Conservation (phyloP, 768 basidiomycete genomes). For the Phaffia australis region DNA sequence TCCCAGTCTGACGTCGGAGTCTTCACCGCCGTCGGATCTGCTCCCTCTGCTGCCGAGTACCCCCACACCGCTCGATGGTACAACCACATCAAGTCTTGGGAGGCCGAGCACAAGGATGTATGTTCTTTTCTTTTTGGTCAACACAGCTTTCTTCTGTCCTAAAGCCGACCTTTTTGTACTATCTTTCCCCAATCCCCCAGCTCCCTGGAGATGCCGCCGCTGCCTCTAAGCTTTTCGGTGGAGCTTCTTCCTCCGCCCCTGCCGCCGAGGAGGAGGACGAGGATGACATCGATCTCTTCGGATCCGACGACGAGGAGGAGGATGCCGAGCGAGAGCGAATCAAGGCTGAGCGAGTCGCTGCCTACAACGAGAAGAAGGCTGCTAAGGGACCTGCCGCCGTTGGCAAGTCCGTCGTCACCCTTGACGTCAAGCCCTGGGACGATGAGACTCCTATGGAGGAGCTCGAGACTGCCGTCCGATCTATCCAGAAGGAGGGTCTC, state of each 20-base stretch:
- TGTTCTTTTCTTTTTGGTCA: neutral
- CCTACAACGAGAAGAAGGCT: slow-evolving; percentile 79
- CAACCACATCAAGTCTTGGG: slow-evolving; percentile 60
- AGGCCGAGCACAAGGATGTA: slow-evolving; percentile 62
- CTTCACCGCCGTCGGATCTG: slow-evolving; percentile 62
- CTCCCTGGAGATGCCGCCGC: slow-evolving; percentile 70
- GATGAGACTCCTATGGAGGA: slow-evolving; percentile 72
- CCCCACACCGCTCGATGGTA: slow-evolving; percentile 85
- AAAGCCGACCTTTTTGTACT: slow-evolving; percentile 46
- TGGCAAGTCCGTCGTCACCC: slow-evolving; percentile 82
- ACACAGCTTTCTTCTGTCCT: neutral
- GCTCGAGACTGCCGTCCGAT: slow-evolving; percentile 71
- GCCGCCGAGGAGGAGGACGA: slow-evolving; percentile 56
- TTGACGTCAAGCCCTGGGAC: slow-evolving; percentile 78
- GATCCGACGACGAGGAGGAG: slow-evolving; percentile 52
- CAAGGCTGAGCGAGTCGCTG: slow-evolving; percentile 86
- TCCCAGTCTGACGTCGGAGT: slow-evolving; percentile 90
- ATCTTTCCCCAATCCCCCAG: neutral
- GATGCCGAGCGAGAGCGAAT: slow-evolving; percentile 65
- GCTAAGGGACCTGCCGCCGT: slow-evolving; percentile 37
- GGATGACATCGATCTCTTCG: slow-evolving; percentile 76
- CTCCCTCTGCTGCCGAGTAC: slow-evolving; percentile 53
- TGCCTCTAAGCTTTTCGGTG: slow-evolving; percentile 58
- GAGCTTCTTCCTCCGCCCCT: slow-evolving; percentile 38
- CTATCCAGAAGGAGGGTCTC: slow-evolving; percentile 78